These are phyloP conservation scores for Rhynchosporium graminicola DNA, from an alignment of 2,329 filamentous ascomycete species.

Conservation along the genomic window DNA sequence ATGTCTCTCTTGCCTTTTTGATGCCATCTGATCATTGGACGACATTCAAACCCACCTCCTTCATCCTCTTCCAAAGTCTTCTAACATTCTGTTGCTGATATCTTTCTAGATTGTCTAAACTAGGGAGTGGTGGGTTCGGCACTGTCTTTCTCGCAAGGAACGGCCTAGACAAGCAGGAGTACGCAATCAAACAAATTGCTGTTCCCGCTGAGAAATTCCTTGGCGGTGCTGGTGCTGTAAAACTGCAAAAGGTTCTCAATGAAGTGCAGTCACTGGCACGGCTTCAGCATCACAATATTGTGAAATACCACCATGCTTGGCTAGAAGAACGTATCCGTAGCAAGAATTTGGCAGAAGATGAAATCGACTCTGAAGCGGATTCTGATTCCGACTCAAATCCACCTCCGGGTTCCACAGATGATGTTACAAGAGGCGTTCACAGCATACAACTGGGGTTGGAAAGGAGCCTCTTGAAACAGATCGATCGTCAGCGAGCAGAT, in stretches of 20 bases:
- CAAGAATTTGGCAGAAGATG: slow-evolving; percentile 49
- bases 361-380: background rate
- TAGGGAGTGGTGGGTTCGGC: slow-evolving; percentile 61
- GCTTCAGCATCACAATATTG: slow-evolving; percentile 65
- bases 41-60: no score
- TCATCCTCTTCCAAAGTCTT: no score
- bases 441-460: slow-evolving; percentile 11
- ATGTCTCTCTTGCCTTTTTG: background rate
- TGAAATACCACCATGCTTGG: slow-evolving; percentile 67
- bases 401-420: background rate
- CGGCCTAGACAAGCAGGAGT: slow-evolving; percentile 60
- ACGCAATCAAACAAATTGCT: slow-evolving; percentile 67
- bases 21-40: no score
- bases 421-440: background rate
- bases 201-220: slow-evolving; percentile 44
- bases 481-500: slow-evolving; percentile 11
- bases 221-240: slow-evolving; percentile 11
- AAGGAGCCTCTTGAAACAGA: background rate
- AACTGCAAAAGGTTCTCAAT: slow-evolving; percentile 18
- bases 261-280: slow-evolving; percentile 63
- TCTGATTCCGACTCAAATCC: background rate
- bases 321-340: slow-evolving; percentile 58
- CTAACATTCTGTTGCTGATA: background rate
- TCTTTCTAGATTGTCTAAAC: slow-evolving; percentile 8
- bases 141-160: slow-evolving; percentile 63